Conservation (phyloP, 768 basidiomycete species). For the Lentinula aciculospora region DNA sequence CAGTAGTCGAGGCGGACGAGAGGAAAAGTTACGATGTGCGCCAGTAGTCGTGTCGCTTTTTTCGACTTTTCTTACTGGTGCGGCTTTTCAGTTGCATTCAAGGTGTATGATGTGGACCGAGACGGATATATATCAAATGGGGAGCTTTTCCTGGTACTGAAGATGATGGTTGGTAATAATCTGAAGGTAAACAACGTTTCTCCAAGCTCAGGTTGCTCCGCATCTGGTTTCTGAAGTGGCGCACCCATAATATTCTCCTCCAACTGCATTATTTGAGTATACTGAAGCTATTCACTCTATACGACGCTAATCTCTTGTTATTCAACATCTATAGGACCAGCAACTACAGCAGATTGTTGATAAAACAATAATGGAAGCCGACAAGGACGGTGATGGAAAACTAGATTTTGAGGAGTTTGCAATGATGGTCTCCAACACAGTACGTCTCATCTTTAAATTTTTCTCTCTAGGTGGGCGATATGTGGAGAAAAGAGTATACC, state of each 20-base stretch:
- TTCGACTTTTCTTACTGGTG: constrained; percentile 7
- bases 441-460: constrained; percentile 27
- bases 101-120: constrained; percentile 98
- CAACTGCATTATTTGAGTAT: neutral
- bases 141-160: constrained; percentile 94
- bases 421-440: constrained; percentile 94
- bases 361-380: constrained; percentile 99
- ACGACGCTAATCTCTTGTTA: neutral
- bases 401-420: constrained; percentile 97
- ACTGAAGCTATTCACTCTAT: neutral
- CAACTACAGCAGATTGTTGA: constrained; percentile 99
- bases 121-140: constrained; percentile 98
- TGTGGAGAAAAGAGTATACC: neutral
- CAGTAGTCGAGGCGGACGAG: constrained; percentile 91
- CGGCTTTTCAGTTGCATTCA: constrained; percentile 81
- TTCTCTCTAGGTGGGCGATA: neutral
- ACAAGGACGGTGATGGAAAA: constrained; percentile 96
- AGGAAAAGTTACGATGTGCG: constrained; percentile 94
- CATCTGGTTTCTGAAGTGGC: neutral
- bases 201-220: neutral
- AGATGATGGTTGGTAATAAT: constrained; percentile 99
- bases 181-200: constrained; percentile 65
- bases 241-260: neutral
- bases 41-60: constrained; percentile 13
- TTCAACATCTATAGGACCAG: constrained; percentile 67